Conservation (phyloP, 2,329 filamentous ascomycete species). For the Chaetomiaceae sp. region DNA sequence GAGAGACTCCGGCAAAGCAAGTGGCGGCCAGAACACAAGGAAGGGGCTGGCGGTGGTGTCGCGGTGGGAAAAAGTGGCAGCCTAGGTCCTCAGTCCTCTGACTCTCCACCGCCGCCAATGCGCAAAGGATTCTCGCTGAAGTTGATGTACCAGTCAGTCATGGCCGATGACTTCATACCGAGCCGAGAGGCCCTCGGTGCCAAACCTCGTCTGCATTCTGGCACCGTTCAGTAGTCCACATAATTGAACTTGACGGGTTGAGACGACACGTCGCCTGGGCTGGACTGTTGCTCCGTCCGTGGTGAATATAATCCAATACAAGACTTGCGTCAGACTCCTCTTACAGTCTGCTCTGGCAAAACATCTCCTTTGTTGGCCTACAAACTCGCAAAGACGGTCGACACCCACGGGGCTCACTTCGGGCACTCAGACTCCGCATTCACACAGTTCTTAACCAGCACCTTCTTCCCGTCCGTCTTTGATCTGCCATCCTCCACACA, state of each 20-base stretch:
- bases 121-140: background rate
- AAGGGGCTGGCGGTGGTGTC: slow-evolving; percentile 2
- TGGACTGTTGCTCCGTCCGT: background rate
- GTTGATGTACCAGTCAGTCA: background rate
- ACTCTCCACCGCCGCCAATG: background rate
- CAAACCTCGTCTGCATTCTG: no score
- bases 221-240: no score
- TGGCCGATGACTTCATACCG: background rate
- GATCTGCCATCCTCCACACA: no score
- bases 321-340: background rate
- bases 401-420: no score
- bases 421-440: no score
- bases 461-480: background rate
- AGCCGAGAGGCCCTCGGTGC: no score
- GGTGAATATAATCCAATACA: background rate
- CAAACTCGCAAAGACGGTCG: no score
- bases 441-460: no score
- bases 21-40: slow-evolving; percentile 8
- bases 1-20: background rate
- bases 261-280: background rate
- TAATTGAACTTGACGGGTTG: background rate
- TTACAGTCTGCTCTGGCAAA: background rate
- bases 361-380: no score
- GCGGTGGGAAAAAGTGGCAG: slow-evolving; percentile 4
- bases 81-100: background rate